A percentile compares a stretch with the other conserved stretches of the same genome.
These are phyloP conservation scores for Phytophthora sp. DNA, from an alignment of 352 stramenopile species.

Conservation along the genomic window DNA sequence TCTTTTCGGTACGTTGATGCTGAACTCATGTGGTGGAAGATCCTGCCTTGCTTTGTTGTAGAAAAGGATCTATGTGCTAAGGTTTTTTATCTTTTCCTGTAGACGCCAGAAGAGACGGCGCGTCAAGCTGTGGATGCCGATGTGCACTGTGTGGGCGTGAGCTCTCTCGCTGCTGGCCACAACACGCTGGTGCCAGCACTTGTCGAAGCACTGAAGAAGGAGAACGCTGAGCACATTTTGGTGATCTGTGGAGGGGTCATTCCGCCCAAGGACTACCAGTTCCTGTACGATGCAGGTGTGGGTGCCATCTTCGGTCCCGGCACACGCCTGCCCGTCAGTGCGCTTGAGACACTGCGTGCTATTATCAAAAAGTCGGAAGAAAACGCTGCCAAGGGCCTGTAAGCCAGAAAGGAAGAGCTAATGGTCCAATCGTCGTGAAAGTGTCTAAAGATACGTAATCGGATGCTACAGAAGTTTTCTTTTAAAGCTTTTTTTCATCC, in stretches of 20 bases:
- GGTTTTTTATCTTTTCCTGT: not conserved
- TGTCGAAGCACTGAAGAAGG: conserved; percentile 91
- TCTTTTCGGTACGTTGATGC: conserved; percentile 88
- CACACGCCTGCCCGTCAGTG: conserved; percentile 91
- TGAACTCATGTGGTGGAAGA: not conserved
- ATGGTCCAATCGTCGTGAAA: not conserved
- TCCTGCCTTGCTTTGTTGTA: no score
- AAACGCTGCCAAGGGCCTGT: conserved; percentile 47
- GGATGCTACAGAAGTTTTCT: no score
- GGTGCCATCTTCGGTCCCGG: conserved; percentile 95
- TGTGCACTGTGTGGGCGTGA: conserved; percentile 94
- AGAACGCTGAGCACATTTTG: conserved; percentile 92
- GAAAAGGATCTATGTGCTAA: not conserved
- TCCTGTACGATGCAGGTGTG: conserved; percentile 93
- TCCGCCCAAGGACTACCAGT: conserved; percentile 96
- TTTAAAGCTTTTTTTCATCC: not conserved
- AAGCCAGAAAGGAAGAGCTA: conserved; percentile 3
- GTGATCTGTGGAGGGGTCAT: conserved; percentile 97
- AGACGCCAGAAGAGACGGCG: conserved; percentile 65
- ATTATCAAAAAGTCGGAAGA: conserved; percentile 65
- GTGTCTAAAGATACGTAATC: no score
- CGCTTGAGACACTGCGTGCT: conserved; percentile 55
- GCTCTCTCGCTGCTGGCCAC: conserved; percentile 94
- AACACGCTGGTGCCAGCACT: conserved; percentile 95
- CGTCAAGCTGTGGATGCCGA: conserved; percentile 94